phyloP scores from a whole-genome alignment of 2,329 filamentous ascomycete species.

The Penicillium sp. region DNA sequence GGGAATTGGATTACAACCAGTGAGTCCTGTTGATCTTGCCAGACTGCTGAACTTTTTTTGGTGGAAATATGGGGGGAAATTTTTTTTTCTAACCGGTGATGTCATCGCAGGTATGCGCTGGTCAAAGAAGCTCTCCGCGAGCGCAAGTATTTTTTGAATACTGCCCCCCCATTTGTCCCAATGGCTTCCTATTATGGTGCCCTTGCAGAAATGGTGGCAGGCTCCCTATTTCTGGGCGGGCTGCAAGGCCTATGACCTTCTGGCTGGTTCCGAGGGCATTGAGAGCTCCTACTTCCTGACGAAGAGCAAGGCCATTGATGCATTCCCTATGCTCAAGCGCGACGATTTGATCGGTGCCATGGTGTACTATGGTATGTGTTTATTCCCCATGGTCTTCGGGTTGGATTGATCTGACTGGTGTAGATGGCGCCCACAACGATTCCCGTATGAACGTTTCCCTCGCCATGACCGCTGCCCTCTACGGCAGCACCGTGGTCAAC shows the following conservation, averaged over 20 bases:
- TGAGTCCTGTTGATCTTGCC: slow-evolving; percentile 40
- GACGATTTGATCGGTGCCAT: slow-evolving; percentile 77
- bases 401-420: neutral
- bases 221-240: slow-evolving; percentile 73
- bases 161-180: slow-evolving; percentile 79
- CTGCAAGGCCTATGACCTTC: slow-evolving; percentile 80
- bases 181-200: slow-evolving; percentile 83
- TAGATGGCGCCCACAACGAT: slow-evolving; percentile 87
- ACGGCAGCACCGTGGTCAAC: slow-evolving; percentile 80
- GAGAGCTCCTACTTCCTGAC: slow-evolving; percentile 88
- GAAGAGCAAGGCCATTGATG: slow-evolving; percentile 81
- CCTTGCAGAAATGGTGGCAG: slow-evolving; percentile 81
- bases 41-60: neutral
- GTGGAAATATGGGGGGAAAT: neutral
- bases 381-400: neutral
- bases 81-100: slow-evolving; percentile 14
- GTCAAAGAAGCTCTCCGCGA: slow-evolving; percentile 82
- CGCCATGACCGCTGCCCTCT: slow-evolving; percentile 85
- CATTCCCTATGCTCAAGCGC: slow-evolving; percentile 85
- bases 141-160: slow-evolving; percentile 80
- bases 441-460: slow-evolving; percentile 90
- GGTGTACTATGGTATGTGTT: slow-evolving; percentile 73
- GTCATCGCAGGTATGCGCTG: slow-evolving; percentile 58
- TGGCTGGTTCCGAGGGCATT: slow-evolving; percentile 84
- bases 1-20: slow-evolving; percentile 83